A percentile compares a stretch with the other conserved stretches of the same genome.
These are phyloP conservation scores for Mixia osmundae DNA, from an alignment of 1,284 basidiomycete species.

Conservation along the genomic window DNA sequence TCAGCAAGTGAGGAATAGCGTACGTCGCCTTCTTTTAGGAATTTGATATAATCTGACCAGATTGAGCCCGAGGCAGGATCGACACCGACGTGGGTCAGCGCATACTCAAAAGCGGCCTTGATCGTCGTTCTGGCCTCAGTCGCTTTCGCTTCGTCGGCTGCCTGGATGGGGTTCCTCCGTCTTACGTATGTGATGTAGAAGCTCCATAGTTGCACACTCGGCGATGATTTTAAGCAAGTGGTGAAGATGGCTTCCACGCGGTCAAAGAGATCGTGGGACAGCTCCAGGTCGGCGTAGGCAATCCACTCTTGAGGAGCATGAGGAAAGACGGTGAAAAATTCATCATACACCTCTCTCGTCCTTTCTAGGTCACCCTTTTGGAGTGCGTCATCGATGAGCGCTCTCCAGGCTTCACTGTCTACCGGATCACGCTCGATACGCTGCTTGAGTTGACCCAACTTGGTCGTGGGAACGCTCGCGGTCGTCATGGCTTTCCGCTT, in stretches of 20 bases:
- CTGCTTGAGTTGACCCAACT: conserved; percentile 16
- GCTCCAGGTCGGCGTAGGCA: conserved; percentile 42
- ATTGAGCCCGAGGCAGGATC: conserved; percentile 32
- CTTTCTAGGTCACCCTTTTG: conserved; percentile 39
- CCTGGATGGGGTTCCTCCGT: conserved; percentile 29
- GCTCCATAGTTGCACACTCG: conserved; percentile 64
- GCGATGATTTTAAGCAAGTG: conserved; percentile 51
- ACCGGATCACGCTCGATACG: conserved; percentile 30
- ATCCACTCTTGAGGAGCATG: conserved; percentile 34
- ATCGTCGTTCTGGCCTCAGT: conserved; percentile 43
- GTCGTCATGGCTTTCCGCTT: no score
- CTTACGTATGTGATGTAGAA: conserved; percentile 63
- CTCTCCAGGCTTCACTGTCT: conserved; percentile 43
- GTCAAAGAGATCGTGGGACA: conserved; percentile 42
- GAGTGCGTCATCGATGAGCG: conserved; percentile 40
- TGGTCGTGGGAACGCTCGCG: no score
- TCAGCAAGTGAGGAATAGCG: conserved; percentile 14
- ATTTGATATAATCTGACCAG: conserved; percentile 47
- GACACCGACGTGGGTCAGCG: conserved; percentile 65
- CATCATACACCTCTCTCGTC: conserved; percentile 45
- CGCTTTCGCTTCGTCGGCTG: conserved; percentile 23
- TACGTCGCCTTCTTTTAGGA: conserved; percentile 56
- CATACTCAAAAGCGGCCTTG: conserved; percentile 80
- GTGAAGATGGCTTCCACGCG: conserved; percentile 57
- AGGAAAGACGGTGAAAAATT: conserved; percentile 46